Percentiles rank a stretch among this genome's conserved stretches.
Evolutionary conservation across 1,284 basidiomycete genomes (phyloP).

Genomic region (Heterobasidion parviporum): DNA sequence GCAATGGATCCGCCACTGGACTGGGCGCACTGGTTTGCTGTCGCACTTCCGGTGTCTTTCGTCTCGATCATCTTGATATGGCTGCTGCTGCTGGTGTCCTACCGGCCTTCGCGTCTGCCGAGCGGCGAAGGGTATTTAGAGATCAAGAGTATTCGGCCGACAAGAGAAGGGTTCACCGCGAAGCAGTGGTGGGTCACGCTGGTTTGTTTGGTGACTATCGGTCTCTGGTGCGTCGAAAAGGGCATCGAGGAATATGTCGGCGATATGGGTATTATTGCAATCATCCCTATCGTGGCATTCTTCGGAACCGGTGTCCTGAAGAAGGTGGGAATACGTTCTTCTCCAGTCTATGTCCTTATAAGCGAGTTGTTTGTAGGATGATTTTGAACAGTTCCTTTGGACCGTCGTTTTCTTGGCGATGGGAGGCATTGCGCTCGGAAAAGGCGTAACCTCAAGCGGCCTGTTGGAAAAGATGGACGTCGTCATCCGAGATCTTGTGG

Average conservation of each 20-base stretch:
- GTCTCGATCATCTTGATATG: conserved; percentile 87
- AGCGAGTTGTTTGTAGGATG: conserved; percentile 54
- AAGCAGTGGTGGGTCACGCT: conserved; percentile 91
- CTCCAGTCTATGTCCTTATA: neutral
- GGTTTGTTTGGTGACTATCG: conserved; percentile 84
- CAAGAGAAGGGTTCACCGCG: conserved; percentile 69
- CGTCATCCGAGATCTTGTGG: conserved; percentile 61
- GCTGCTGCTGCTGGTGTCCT: conserved; percentile 82
- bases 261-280: conserved; percentile 97
- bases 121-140: conserved; percentile 75
- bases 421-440: conserved; percentile 96
- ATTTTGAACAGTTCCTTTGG: conserved; percentile 94
- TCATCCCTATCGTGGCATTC: conserved; percentile 90
- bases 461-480: conserved; percentile 74
- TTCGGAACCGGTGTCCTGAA: conserved; percentile 92
- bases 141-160: conserved; percentile 78
- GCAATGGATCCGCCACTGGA: conserved; percentile 84
- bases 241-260: conserved; percentile 75
- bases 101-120: conserved; percentile 61
- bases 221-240: conserved; percentile 87
- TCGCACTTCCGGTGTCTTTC: conserved; percentile 85
- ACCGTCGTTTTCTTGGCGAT: conserved; percentile 94
- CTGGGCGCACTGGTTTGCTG: conserved; percentile 93
- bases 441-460: conserved; percentile 89
- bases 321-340: conserved; percentile 50